phyloP scores from a whole-genome alignment of 1,284 basidiomycete species.

The Sanguinoderma infundibulare region DNA sequence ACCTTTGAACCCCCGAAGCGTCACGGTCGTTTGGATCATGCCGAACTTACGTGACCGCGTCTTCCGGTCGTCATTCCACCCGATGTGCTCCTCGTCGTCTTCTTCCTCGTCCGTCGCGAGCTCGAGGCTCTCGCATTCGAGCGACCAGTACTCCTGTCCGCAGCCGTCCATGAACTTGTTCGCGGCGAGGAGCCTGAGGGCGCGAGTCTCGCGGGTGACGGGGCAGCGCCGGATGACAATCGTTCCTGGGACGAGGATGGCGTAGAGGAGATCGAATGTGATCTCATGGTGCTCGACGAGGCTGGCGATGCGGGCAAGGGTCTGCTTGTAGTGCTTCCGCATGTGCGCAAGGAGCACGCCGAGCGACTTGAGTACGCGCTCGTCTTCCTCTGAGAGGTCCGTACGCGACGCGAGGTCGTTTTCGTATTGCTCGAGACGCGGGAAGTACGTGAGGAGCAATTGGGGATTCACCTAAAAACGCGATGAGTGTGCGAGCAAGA shows the following conservation, averaged over 20 bases:
- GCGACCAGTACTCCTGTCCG: constrained; percentile 41
- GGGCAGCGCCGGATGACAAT: constrained; percentile 6
- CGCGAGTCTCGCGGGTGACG: constrained; percentile 44
- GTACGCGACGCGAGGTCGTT: constrained; percentile 43
- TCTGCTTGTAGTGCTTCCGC: constrained; percentile 49
- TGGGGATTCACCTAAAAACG: constrained; percentile 50
- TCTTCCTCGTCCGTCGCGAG: constrained; percentile 40
- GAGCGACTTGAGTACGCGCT: constrained; percentile 45
- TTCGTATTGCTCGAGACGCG: constrained; percentile 48
- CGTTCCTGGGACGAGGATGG: constrained; percentile 10
- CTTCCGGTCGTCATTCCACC: not conserved
- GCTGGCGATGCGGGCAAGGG: constrained; percentile 46
- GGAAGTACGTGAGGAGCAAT: constrained; percentile 53
- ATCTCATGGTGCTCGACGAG: constrained; percentile 56
- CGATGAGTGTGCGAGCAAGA: not conserved
- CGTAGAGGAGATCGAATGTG: constrained; percentile 54
- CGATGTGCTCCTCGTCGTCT: constrained; percentile 37
- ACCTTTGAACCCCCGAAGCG: constrained; percentile 47
- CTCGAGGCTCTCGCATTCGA: constrained; percentile 51
- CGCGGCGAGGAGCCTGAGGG: constrained; percentile 45
- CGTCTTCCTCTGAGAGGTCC: constrained; percentile 39
- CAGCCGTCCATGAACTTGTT: constrained; percentile 32
- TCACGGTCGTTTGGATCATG: constrained; percentile 41
- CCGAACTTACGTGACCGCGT: constrained; percentile 32
- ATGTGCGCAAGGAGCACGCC: constrained; percentile 41